Percentiles rank a stretch among this genome's conserved stretches.
Conservation (phyloP, 1,284 basidiomycete species). For the Porogramme epimiltina region DNA sequence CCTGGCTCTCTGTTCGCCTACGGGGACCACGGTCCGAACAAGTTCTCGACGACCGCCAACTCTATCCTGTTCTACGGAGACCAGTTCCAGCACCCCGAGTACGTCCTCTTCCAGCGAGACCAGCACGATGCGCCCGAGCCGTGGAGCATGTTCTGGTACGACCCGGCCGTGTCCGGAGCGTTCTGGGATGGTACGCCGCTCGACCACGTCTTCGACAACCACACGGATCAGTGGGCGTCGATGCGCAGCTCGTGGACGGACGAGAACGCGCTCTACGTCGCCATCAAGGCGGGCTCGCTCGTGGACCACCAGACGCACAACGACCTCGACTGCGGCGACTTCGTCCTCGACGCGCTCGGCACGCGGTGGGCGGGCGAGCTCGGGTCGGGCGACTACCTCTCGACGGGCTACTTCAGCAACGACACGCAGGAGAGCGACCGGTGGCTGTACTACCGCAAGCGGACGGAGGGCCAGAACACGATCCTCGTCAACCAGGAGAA, state of each 20-base stretch:
- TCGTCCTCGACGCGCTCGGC: constrained; percentile 95
- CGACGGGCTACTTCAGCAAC: constrained; percentile 69
- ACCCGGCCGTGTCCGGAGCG: constrained; percentile 80
- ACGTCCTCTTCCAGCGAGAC: constrained; percentile 92
- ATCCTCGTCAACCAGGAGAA: constrained; percentile 80
- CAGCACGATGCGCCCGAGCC: constrained; percentile 87
- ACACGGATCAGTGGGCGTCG: constrained; percentile 81
- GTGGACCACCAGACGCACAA: constrained; percentile 90
- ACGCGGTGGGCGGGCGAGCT: constrained; percentile 96
- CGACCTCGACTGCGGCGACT: constrained; percentile 92
- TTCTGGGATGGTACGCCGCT: constrained; percentile 90
- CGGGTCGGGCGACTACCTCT: constrained; percentile 85
- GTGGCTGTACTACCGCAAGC: constrained; percentile 95
- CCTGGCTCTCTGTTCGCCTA: constrained; percentile 90
- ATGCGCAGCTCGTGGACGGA: constrained; percentile 96
- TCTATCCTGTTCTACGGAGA: constrained; percentile 72
- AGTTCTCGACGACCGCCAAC: constrained; percentile 86
- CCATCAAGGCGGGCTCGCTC: constrained; percentile 83
- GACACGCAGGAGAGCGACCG: constrained; percentile 69
- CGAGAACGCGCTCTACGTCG: constrained; percentile 80
- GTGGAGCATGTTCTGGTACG: constrained; percentile 98
- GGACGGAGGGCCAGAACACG: constrained; percentile 97
- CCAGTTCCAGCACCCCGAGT: constrained; percentile 70
- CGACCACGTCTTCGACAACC: constrained; percentile 81
- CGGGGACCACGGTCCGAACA: constrained; percentile 96